Conservation (phyloP, 139 green algal species). For the Volvox africanus region DNA sequence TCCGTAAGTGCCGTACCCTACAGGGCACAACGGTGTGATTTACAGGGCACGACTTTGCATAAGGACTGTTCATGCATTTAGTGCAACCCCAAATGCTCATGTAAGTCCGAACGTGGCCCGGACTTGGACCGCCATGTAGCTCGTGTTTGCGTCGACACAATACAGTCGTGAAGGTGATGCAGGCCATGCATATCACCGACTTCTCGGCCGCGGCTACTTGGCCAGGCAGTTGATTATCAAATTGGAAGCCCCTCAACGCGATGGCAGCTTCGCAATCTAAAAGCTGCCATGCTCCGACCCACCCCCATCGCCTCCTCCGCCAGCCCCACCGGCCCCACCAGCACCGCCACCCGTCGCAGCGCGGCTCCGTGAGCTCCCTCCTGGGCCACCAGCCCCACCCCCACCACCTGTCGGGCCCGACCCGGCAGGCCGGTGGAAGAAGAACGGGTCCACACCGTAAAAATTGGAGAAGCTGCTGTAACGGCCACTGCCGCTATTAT, state of each 20-base stretch:
- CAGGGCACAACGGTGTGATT: neutral
- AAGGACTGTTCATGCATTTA: neutral
- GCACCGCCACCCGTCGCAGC: neutral
- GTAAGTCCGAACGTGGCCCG: neutral
- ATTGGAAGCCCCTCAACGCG: neutral
- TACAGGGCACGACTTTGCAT: neutral
- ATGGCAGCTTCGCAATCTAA: no score
- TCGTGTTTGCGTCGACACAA: neutral
- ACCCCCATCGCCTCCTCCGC: neutral
- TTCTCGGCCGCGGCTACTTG: no score
- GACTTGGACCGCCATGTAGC: neutral
- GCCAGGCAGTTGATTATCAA: neutral
- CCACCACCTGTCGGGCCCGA: neutral
- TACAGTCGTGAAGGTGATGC: no score
- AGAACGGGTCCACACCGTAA: neutral
- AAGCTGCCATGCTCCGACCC: neutral
- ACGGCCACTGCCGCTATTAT: neutral
- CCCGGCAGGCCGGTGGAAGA: neutral
- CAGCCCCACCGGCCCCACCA: neutral
- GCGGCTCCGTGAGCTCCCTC: neutral
- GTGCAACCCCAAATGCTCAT: no score
- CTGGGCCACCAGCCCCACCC: neutral
- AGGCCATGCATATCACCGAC: no score
- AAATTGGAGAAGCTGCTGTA: conserved; percentile 16
- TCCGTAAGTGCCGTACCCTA: conserved; percentile 8